A percentile compares a stretch with the other conserved stretches of the same genome.
phyloP scores from a whole-genome alignment of 306 rosid genomes.

The Castanea mollissima region DNA sequence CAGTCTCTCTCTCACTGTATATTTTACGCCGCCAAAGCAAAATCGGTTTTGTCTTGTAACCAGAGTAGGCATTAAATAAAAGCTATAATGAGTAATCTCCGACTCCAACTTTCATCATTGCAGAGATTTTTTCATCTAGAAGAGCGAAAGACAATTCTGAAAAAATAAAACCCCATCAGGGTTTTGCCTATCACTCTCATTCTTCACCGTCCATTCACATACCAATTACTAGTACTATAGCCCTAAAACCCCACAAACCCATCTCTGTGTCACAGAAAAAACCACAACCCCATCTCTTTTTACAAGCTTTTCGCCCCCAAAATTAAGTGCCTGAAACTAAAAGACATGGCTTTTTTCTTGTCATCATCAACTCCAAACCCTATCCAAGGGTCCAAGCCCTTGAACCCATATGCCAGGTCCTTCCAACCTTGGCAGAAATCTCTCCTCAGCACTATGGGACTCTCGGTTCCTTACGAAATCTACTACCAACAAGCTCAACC shows the following conservation, averaged over 20 bases:
- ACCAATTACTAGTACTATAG: too few relatives aligned
- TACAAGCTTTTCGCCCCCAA: not conserved
- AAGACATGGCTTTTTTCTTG: not conserved
- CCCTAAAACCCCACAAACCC: too few relatives aligned
- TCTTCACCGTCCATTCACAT: not conserved
- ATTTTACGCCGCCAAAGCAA: constrained; percentile 7
- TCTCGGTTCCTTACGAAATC: not conserved
- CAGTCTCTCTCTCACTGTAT: not conserved
- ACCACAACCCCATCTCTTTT: too few relatives aligned
- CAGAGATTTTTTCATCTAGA: constrained; percentile 1
- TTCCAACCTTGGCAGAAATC: not conserved
- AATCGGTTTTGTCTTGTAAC: not conserved
- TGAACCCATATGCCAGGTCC: not conserved
- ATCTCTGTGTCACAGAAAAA: not conserved
- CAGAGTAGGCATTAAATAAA: constrained; percentile 2
- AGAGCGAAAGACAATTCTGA: not conserved
- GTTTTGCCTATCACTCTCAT: not conserved
- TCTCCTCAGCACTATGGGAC: not conserved
- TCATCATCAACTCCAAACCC: not conserved
- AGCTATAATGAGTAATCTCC: not conserved
- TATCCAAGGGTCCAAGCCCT: not conserved
- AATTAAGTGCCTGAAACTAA: not conserved
- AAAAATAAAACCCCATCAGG: not conserved
- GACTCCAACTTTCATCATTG: constrained; percentile 17
- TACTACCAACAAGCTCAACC: too few relatives aligned